Evolutionary conservation across 2,329 filamentous ascomycete species (phyloP).

Genomic region (Exophiala spinifera): DNA sequence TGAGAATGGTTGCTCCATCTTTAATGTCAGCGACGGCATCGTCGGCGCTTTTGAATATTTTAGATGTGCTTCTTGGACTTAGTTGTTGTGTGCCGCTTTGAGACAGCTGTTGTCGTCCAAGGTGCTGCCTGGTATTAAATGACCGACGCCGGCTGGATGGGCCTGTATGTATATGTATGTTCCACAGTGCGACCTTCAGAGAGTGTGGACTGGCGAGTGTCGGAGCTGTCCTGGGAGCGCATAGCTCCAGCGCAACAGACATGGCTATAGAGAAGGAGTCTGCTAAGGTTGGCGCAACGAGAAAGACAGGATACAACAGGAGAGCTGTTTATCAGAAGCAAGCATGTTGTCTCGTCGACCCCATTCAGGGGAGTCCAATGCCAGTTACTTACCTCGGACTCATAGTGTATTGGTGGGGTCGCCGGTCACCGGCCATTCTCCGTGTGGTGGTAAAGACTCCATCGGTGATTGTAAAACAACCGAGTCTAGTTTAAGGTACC

Average conservation of each 20-base stretch:
- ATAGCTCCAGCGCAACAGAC: neutral
- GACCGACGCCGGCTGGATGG: neutral
- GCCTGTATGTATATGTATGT: neutral
- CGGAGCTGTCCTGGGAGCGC: neutral
- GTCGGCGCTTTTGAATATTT: constrained; percentile 51
- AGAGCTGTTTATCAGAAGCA: too few species aligned
- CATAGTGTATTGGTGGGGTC: neutral
- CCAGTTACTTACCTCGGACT: too few species aligned
- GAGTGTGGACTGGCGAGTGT: neutral
- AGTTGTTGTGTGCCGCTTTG: neutral
- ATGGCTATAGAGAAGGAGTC: neutral
- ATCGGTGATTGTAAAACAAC: neutral
- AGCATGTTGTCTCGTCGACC: too few species aligned
- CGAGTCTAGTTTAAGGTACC: constrained; percentile 32
- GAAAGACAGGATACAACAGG: neutral
- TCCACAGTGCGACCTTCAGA: neutral
- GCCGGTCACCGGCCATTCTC: neutral
- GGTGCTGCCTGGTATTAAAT: neutral
- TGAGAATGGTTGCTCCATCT: constrained; percentile 68
- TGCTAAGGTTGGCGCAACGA: neutral
- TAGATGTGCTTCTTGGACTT: constrained; percentile 32
- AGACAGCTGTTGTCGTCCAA: neutral
- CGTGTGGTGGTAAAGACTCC: neutral
- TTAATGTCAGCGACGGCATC: constrained; percentile 68
- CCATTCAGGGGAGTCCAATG: too few species aligned